Percentiles rank a stretch among this genome's conserved stretches.
Evolutionary conservation across 2,329 filamentous ascomycete species (phyloP).

Genomic region (Botrytis galanthina): DNA sequence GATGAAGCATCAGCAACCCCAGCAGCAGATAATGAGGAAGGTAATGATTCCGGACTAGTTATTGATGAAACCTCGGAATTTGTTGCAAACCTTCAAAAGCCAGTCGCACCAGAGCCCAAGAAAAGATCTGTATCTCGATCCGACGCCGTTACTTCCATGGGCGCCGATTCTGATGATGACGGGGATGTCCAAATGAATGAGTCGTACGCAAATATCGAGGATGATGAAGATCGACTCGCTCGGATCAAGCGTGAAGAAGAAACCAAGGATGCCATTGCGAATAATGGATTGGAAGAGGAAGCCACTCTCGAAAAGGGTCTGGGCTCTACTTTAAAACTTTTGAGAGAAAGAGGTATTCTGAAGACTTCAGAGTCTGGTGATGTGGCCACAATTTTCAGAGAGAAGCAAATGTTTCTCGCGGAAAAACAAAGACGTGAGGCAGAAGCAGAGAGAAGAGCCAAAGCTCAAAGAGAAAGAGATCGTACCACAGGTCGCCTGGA

Average conservation of each 20-base stretch:
- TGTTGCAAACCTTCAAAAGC: conserved; percentile 77
- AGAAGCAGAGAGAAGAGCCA: conserved; percentile 76
- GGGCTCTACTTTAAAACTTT: conserved; percentile 76
- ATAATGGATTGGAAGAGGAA: conserved; percentile 80
- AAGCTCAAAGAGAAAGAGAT: conserved; percentile 82
- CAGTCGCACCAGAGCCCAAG: conserved; percentile 53
- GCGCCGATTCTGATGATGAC: conserved; percentile 42
- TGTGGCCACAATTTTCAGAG: conserved; percentile 64
- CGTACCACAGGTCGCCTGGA: conserved; percentile 77
- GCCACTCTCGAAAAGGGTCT: conserved; percentile 75
- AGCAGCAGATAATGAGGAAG: conserved; percentile 58
- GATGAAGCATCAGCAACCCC: conserved; percentile 55
- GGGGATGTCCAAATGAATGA: conserved; percentile 42
- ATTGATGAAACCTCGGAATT: conserved; percentile 97
- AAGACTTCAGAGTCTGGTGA: conserved; percentile 60
- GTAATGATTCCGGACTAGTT: conserved; percentile 65
- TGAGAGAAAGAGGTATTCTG: conserved; percentile 82
- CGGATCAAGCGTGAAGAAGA: conserved; percentile 50
- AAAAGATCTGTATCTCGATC: conserved; percentile 39
- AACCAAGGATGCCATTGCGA: conserved; percentile 53
- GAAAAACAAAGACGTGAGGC: conserved; percentile 75
- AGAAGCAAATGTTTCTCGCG: conserved; percentile 74
- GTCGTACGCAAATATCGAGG: conserved; percentile 41
- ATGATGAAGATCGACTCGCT: conserved; percentile 49
- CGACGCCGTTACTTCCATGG: conserved; percentile 47